Evolutionary conservation across 345 rosid species (phyloP).

Genomic region (Durio zibethinus): DNA sequence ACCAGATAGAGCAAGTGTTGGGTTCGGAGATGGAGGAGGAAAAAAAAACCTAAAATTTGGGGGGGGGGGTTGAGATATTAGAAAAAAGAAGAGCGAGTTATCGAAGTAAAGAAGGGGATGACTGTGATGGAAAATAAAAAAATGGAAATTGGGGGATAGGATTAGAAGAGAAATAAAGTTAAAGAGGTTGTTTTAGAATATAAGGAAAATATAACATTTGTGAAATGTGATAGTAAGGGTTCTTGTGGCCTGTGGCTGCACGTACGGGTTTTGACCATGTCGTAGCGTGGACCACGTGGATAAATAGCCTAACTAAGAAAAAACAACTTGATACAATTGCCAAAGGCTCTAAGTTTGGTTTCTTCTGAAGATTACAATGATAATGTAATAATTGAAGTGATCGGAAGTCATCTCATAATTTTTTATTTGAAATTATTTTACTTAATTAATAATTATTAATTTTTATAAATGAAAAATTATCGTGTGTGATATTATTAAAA

Average conservation of each 20-base stretch:
- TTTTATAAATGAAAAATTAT: too few relatives aligned
- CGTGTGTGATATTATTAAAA: too few relatives aligned
- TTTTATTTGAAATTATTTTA: too few relatives aligned
- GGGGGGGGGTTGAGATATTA: slow-evolving; percentile 30
- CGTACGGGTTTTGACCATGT: too few relatives aligned
- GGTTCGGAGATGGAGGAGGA: slow-evolving; percentile 17
- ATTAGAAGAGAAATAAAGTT: neutral
- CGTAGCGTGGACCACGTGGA: neutral
- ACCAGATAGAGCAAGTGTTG: slow-evolving; percentile 21
- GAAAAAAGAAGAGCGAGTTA: slow-evolving; percentile 19
- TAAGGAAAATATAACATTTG: neutral
- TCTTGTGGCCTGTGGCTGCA: too few relatives aligned
- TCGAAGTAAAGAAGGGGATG: slow-evolving; percentile 9
- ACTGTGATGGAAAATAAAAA: slow-evolving; percentile 6
- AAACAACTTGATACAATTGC: neutral
- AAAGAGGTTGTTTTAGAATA: slow-evolving; percentile 18
- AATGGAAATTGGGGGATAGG: neutral
- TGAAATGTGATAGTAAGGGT: too few relatives aligned
- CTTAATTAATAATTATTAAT: too few relatives aligned
- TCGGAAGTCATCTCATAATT: too few relatives aligned
- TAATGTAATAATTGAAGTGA: too few relatives aligned
- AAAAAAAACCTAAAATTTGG: slow-evolving; percentile 42
- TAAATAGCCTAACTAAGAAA: neutral
- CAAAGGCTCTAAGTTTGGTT: too few relatives aligned
- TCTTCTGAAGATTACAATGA: too few relatives aligned